A percentile compares a stretch with the other conserved stretches of the same genome.
phyloP scores from a whole-genome alignment of 2,329 filamentous ascomycete genomes.

The Fusarium sulawesiense region DNA sequence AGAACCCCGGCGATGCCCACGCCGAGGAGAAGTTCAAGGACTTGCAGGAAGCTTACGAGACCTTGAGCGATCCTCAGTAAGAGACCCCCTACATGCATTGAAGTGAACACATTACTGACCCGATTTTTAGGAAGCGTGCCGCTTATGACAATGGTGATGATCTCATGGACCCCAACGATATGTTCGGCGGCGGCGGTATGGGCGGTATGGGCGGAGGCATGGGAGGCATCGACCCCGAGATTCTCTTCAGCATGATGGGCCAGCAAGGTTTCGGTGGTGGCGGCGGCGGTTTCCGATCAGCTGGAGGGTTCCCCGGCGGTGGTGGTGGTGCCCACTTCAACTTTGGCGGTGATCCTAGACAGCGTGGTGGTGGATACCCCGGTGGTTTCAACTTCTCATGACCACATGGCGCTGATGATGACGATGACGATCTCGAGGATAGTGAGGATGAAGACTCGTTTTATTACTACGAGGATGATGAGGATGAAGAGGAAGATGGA shows the following conservation, averaged over 20 bases:
- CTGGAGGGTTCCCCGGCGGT: constrained; percentile 63
- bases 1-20: constrained; percentile 87
- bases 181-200: constrained; percentile 79
- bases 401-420: constrained; percentile 57
- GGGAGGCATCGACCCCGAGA: constrained; percentile 78
- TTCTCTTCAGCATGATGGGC: constrained; percentile 88
- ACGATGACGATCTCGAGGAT: constrained; percentile 49
- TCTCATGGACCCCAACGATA: constrained; percentile 86
- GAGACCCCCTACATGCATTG: constrained; percentile 51
- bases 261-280: constrained; percentile 69
- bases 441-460: constrained; percentile 46
- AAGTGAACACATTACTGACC: constrained; percentile 50
- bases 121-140: constrained; percentile 76
- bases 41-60: constrained; percentile 96
- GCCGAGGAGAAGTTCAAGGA: constrained; percentile 98
- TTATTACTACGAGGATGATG: constrained; percentile 41
- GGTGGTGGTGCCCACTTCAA: constrained; percentile 68
- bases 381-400: constrained; percentile 60
- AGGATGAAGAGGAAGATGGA: constrained; percentile 40
- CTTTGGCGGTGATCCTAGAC: constrained; percentile 58
- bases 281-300: constrained; percentile 64
- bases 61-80: constrained; percentile 91
- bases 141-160: constrained; percentile 94
- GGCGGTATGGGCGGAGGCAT: constrained; percentile 74
- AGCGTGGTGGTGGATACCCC: constrained; percentile 53